Evolutionary conservation across 176 grass and related monocot genomes (phyloP), one percentile per base, ranked within the genome.

Genomic region (Thinopyrum elongatum): DNA sequence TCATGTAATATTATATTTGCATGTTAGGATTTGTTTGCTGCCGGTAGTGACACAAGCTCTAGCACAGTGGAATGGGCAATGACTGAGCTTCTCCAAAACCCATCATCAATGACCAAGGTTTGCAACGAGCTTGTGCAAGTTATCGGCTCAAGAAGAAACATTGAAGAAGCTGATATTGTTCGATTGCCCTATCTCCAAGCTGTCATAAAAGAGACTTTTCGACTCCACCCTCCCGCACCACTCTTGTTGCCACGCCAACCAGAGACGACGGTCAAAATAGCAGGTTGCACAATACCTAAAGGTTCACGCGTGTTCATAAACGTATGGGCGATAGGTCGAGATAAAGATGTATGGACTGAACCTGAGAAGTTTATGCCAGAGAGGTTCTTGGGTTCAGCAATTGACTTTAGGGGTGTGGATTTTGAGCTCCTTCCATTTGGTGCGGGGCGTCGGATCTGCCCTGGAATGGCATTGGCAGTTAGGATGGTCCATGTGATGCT

Each of bases 41-140:
- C 83, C 0, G 87, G 90, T 25, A 92, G 72, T 4, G 83, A 89
- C 77, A 86, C 79, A 3, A 89, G 53, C 55, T 87, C 87, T 4
- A 74, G 8, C 16, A 86, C 77, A 3, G 46, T 91, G 0, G 77
- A 91, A 76, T 91, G 86, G 90, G 82, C 82, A 46, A 85, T 91
- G 90, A 70, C 34, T 0, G 90, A 91, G n/a, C 15, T 85, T 39
- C 67, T 91, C 5, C 65, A 5, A 26, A 84, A 59, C 35, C 81
- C 69, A 6, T 14, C 15, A 4, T 53, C 75, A 8, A 81, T 91
- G 89, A 35, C 36, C 2, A 65, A 33, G 77, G 49, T 11, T 3
- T 39, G 4, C 5, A 5, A 87, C 7, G 85, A 91, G 33, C 76
- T 91, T 0, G 10, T 6, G 53, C 47, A 33, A 14, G 71, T 83